Conservation (phyloP, 2,329 filamentous ascomycete species). For the Colletotrichum sp. region DNA sequence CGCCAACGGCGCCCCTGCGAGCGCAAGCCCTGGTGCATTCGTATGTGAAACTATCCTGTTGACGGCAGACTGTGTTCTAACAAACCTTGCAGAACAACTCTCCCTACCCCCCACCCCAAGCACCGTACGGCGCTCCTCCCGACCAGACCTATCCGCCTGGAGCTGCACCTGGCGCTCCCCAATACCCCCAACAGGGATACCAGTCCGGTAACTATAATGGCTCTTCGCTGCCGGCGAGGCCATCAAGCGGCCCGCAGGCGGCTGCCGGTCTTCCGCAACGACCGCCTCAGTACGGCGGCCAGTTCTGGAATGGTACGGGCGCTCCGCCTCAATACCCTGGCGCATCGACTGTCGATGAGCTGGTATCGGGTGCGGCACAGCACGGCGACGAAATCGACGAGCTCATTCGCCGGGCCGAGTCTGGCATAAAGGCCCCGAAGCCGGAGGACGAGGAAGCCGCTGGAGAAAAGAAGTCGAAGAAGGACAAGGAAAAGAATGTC, state of each 20-base stretch:
- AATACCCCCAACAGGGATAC: conserved; percentile 19
- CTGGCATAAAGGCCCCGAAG: conserved; percentile 58
- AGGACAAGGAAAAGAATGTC: conserved; percentile 70
- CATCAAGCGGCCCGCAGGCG: conserved; percentile 41
- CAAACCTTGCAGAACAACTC: conserved; percentile 35
- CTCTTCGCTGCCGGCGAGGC: conserved; percentile 51
- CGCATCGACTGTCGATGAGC: conserved; percentile 23
- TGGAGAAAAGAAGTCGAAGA: conserved; percentile 70
- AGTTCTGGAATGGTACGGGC: conserved; percentile 28
- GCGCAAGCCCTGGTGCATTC: conserved; percentile 58
- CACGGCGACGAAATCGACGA: conserved; percentile 68
- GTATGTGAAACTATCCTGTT: conserved; percentile 52
- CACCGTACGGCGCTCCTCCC: conserved; percentile 37
- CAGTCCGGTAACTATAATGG: conserved; percentile 5
- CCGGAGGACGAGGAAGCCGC: conserved; percentile 36
- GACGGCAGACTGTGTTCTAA: conserved; percentile 23
- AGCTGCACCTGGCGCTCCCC: conserved; percentile 21
- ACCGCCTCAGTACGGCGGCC: conserved; percentile 44
- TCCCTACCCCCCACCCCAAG: conserved; percentile 42
- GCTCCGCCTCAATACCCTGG: conserved; percentile 41
- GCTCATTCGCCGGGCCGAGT: conserved; percentile 69
- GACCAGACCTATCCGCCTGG: conserved; percentile 36
- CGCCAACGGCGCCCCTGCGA: conserved; percentile 34
- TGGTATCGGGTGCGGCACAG: conserved; percentile 47
- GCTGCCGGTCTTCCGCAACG: conserved; percentile 50